Base-by-base conservation (phyloP, 441 rosid genomes). In the Aquilaria agallochum region DNA sequence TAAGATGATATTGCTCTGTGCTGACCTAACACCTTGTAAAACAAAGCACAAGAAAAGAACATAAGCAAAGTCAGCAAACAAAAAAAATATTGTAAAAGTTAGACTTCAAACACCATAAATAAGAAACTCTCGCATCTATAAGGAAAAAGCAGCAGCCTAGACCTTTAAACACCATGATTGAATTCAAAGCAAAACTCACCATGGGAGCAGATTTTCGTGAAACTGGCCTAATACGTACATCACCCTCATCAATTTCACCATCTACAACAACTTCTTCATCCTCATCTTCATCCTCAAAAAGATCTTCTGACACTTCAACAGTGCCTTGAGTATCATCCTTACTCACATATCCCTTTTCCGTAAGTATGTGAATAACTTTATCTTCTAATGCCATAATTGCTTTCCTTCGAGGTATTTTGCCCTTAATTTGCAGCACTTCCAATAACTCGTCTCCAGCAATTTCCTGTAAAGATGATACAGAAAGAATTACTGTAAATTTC, bases 181-280 rank as follows among this genome's bases (percentile, higher is more conserved):
- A 40, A 40, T 40, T 40, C 9, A 36, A 48, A 57, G 62, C 63
- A 56, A 66, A 53, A 63, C 79, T 83, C 72, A 91, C 97, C 83
- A 86, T 65, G 55, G 91, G 97, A 69, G 76, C 62, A 59, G 82
- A 56, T 75, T 83, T 92, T 67, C 96, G 68, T 66, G 87, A 73
- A 63, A 73, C 74, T 50, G 96, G 99, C 83, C 87, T 89, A 69
- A 95, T 95, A 74, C 88, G 99, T 75, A 95, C 83, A 75, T 95
- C 99, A 45, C 99, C 99, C 83, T 95, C 97, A 80, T 95, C 95
- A 66, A 92, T 92, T 76, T 95, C 99, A 69, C 99, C 99, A 72
- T 95, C 99, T 59, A 90, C 90, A 55, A 95, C 90, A 72, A 88
- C 86, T 83, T 92, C 98, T 71, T 95, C 99, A 77, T 95, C 99